Evolutionary conservation across 208 protist species (phyloP).

Genomic region (Phytomonas sp.): DNA sequence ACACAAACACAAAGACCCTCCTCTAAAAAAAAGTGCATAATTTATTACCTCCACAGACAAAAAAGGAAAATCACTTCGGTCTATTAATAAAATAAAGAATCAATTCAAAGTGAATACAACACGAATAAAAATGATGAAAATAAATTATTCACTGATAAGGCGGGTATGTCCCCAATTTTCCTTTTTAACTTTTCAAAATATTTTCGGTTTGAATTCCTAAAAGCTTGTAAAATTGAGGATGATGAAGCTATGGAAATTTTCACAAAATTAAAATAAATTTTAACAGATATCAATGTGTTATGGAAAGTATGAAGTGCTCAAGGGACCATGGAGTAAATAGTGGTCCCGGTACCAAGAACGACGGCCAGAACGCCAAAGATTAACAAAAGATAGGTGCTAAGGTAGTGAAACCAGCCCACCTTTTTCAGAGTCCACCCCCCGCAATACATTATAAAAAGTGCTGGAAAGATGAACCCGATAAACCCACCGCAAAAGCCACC

Average conservation of each 20-base stretch:
- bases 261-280: neutral
- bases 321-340: slow-evolving; percentile 41
- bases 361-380: slow-evolving; percentile 60
- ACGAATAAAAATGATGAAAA: slow-evolving; percentile 4
- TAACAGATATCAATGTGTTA: neutral
- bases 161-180: slow-evolving; percentile 58
- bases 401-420: slow-evolving; percentile 63
- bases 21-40: neutral
- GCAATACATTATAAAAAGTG: slow-evolving; percentile 76
- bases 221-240: slow-evolving; percentile 4
- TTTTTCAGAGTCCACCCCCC: slow-evolving; percentile 40
- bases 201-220: neutral
- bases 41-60: neutral
- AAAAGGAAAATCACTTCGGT: neutral
- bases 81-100: neutral
- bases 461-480: slow-evolving; percentile 78
- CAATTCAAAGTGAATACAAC: no score
- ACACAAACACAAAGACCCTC: no score
- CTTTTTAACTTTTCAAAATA: slow-evolving; percentile 4
- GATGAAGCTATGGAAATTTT: neutral
- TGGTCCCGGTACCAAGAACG: slow-evolving; percentile 54
- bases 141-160: slow-evolving; percentile 8
- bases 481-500: slow-evolving; percentile 68
- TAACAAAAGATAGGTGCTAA: slow-evolving; percentile 66
- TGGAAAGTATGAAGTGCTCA: slow-evolving; percentile 3